Conservation (phyloP, 306 rosid genomes). For the Fragaria vesca region DNA sequence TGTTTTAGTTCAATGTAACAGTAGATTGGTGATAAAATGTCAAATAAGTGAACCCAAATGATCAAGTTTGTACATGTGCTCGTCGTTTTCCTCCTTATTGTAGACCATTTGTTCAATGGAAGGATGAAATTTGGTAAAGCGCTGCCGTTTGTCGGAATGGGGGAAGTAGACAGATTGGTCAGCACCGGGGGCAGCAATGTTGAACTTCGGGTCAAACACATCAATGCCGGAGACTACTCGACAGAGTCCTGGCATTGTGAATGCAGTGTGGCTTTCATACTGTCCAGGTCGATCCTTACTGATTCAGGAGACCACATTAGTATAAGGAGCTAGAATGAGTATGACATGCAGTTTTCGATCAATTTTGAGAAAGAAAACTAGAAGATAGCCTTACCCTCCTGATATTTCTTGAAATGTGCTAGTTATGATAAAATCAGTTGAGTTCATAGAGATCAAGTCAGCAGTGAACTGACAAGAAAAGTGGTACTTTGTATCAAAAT, state of each 20-base stretch:
- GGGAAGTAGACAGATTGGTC: slow-evolving; percentile 89
- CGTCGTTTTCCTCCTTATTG: slow-evolving; percentile 32
- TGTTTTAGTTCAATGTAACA: background rate
- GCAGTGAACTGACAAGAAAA: slow-evolving; percentile 83
- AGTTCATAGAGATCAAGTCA: slow-evolving; percentile 78
- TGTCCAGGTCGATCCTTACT: slow-evolving; percentile 77
- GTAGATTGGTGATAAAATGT: background rate
- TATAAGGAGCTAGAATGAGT: background rate
- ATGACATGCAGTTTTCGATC: background rate
- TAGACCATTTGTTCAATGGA: slow-evolving; percentile 40
- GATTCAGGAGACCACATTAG: slow-evolving; percentile 17
- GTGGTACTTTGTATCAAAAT: slow-evolving; percentile 75
- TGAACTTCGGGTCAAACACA: slow-evolving; percentile 87
- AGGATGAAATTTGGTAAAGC: slow-evolving; percentile 27
- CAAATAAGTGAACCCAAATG: background rate
- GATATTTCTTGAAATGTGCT: slow-evolving; percentile 93
- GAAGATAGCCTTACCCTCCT: slow-evolving; percentile 59
- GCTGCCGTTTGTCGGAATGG: slow-evolving; percentile 36
- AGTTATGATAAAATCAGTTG: slow-evolving; percentile 82
- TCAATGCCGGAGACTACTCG: slow-evolving; percentile 76
- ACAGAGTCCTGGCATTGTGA: slow-evolving; percentile 87
- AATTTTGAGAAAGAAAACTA: background rate
- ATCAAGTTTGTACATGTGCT: slow-evolving; percentile 37
- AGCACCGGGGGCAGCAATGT: slow-evolving; percentile 96
- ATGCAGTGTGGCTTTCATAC: slow-evolving; percentile 78